Base-by-base conservation (phyloP, 73 alveolate genomes). In the Loxodes magnus region DNA sequence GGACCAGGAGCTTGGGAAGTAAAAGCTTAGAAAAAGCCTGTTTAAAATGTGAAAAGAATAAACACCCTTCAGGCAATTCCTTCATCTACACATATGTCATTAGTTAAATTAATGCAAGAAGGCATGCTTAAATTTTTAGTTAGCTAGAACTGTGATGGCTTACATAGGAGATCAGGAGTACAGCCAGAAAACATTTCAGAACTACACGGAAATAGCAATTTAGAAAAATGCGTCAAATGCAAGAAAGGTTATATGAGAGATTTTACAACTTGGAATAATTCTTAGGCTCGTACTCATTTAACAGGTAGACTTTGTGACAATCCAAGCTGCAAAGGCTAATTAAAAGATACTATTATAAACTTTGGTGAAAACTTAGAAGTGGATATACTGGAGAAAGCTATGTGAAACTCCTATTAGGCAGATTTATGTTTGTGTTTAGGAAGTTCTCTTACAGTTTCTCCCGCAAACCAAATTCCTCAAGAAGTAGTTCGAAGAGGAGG, bases 71-170 rank as follows among this genome's bases (percentile, higher is more conserved):
- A 68, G 43, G 43, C 66, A 20, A 59, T 34, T 22, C 89, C 89
- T 1, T 56, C 79, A 0, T 62, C 51, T 26, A 59, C 84, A 28
- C 84, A 75, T 43, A 68, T 68, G 70, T 71, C 84, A 9, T 50
- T 75, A 50, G 78, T 72, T 2, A 64, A 68, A 43, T 57, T 75
- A 49, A 56, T 62, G 10, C 50, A 52, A 35, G 68, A 51, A 49
- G 38, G 56, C 3, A 53, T 34, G 51, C 67, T 75, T 24, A 69
- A 75, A 69, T 75, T 65, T 62, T 49, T 75, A 44, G 69, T 75
- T n/a, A 75, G 84, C 25, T 68, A 70, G 2, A 75, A 75, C 60
- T 43, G 58, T 52, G 89, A 75, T 51, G 84, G 84, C 7, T 62
- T 75, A 26, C 84, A 75, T 42, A 50, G 89, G 64, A 68, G 72